A percentile compares a stretch with the other conserved stretches of the same genome.
phyloP scores from a whole-genome alignment of 495 filamentous ascomycete genomes.

The Aspergillus olivimuriae region DNA sequence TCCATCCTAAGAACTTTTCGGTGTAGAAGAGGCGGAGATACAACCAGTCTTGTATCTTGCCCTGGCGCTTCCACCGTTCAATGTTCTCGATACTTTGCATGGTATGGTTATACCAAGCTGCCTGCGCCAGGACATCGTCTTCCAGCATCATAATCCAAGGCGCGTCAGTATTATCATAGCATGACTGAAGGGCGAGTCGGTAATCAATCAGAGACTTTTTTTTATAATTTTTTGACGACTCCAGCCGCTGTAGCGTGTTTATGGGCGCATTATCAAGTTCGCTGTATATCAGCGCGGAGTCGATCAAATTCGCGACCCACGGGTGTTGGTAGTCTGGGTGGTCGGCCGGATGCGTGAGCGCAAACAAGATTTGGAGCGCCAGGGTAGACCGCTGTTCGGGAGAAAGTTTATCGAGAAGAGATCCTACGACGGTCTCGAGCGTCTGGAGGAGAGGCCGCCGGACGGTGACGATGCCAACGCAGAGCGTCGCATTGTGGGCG shows the following conservation, averaged over 20 bases:
- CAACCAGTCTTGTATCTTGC: constrained; percentile 26
- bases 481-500: constrained; percentile 15
- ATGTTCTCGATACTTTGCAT: constrained; percentile 31
- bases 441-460: constrained; percentile 34
- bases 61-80: constrained; percentile 19
- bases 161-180: constrained; percentile 32
- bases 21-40: constrained; percentile 56
- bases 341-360: constrained; percentile 38
- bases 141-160: constrained; percentile 48
- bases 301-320: constrained; percentile 41
- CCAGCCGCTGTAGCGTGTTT: constrained; percentile 17
- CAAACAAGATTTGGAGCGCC: constrained; percentile 47
- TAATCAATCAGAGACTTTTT: constrained; percentile 48
- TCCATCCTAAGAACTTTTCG: constrained; percentile 51
- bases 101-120: constrained; percentile 45
- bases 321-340: constrained; percentile 44
- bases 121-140: constrained; percentile 47
- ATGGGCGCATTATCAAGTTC: constrained; percentile 6
- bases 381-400: constrained; percentile 38
- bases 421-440: constrained; percentile 43
- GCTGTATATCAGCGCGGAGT: constrained; percentile 18
- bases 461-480: constrained; percentile 31
- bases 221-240: constrained; percentile 21
- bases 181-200: constrained; percentile 38
- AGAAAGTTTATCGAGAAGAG: constrained; percentile 43